phyloP scores from a whole-genome alignment of 495 filamentous ascomycete species.

The Aspergillus affinis region DNA sequence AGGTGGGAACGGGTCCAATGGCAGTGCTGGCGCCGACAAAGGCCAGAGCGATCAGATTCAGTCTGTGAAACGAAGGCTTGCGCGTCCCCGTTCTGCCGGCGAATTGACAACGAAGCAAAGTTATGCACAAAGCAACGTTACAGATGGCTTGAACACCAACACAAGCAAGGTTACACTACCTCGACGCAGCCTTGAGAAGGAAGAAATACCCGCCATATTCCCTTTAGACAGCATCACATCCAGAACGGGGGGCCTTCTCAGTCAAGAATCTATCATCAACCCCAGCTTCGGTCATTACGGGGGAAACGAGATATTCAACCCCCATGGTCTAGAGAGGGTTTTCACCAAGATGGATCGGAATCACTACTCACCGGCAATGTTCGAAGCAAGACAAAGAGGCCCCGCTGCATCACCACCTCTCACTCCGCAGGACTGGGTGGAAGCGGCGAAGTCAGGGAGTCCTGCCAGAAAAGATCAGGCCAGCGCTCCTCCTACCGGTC shows the following conservation, averaged over 20 bases:
- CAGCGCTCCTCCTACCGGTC: conserved; percentile 10
- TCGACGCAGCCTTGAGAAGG: conserved; percentile 16
- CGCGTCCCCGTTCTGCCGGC: conserved; percentile 37
- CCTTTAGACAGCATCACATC: conserved; percentile 34
- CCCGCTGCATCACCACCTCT: conserved; percentile 31
- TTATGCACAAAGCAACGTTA: conserved; percentile 29
- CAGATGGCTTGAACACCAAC: conserved; percentile 33
- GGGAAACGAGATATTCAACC: conserved; percentile 24
- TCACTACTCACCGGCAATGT: conserved; percentile 24
- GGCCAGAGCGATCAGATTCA: conserved; percentile 18
- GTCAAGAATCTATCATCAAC: conserved; percentile 28
- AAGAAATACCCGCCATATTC: conserved; percentile 32
- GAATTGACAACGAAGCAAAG: conserved; percentile 33
- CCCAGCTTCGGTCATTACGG: conserved; percentile 22
- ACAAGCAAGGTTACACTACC: conserved; percentile 33
- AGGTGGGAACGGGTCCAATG: conserved; percentile 35
- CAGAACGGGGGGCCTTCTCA: conserved; percentile 27
- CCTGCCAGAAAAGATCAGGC: conserved; percentile 22
- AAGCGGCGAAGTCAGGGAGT: conserved; percentile 34
- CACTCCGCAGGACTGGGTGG: conserved; percentile 46
- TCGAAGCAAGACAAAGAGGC: conserved; percentile 10
- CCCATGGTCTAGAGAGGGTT: conserved; percentile 19
- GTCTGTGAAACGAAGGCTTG: conserved; percentile 22
- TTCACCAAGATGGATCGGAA: conserved; percentile 26
- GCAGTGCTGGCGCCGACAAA: conserved; percentile 32